A percentile compares a stretch with the other conserved stretches of the same genome.
phyloP scores from a whole-genome alignment of 2,329 filamentous ascomycete species.

The Aspergillus caelatus region DNA sequence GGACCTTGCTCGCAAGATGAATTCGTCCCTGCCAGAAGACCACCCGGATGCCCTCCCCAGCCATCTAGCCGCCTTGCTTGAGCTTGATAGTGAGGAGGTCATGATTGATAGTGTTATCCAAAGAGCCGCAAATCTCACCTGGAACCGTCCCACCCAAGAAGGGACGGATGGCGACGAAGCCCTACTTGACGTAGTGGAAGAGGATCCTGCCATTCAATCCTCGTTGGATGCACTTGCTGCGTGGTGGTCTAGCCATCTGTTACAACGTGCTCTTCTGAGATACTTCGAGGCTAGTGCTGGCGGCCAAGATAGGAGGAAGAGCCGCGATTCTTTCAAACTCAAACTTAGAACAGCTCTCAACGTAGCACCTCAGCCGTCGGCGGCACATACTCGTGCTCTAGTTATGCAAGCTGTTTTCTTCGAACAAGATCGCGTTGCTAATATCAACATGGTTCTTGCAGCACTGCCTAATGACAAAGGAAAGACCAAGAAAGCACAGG shows the following conservation, averaged over 20 bases:
- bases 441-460: slow-evolving; percentile 57
- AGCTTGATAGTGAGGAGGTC: slow-evolving; percentile 80
- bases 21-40: slow-evolving; percentile 49
- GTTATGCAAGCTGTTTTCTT: slow-evolving; percentile 62
- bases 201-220: slow-evolving; percentile 81
- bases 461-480: slow-evolving; percentile 50
- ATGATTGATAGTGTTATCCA: slow-evolving; percentile 77
- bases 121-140: slow-evolving; percentile 85
- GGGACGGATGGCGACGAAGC: slow-evolving; percentile 66
- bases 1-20: slow-evolving; percentile 74
- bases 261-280: slow-evolving; percentile 69
- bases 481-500: slow-evolving; percentile 33
- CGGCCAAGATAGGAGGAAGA: slow-evolving; percentile 44
- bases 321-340: slow-evolving; percentile 47
- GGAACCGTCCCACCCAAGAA: slow-evolving; percentile 76
- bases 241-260: slow-evolving; percentile 78
- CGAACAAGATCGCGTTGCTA: slow-evolving; percentile 53
- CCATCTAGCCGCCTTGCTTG: slow-evolving; percentile 74
- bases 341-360: slow-evolving; percentile 70
- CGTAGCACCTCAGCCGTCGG: slow-evolving; percentile 76
- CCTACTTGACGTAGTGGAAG: slow-evolving; percentile 79
- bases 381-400: slow-evolving; percentile 63
- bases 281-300: slow-evolving; percentile 62
- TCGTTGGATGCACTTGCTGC: slow-evolving; percentile 88
- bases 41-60: slow-evolving; percentile 71